Evolutionary conservation across 768 basidiomycete genomes (phyloP).

Genomic region (Boletus subparvulus): DNA sequence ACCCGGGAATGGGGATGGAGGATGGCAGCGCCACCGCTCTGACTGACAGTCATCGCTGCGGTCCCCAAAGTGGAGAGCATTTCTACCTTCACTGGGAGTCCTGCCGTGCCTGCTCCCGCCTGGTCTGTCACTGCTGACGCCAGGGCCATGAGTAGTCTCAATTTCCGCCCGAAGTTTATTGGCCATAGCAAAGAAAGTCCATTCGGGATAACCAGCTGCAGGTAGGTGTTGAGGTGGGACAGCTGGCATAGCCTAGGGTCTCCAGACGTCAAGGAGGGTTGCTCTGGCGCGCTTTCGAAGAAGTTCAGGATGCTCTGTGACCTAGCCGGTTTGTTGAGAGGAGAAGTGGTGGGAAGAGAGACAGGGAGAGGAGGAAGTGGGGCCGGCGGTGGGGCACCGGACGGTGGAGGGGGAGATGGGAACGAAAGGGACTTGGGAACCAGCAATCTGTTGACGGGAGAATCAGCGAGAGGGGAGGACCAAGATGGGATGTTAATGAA

Average conservation of each 20-base stretch:
- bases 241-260: slow-evolving; percentile 57
- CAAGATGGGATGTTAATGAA: slow-evolving; percentile 58
- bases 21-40: slow-evolving; percentile 27
- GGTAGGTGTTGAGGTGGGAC: slow-evolving; percentile 37
- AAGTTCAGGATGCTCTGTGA: slow-evolving; percentile 16
- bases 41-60: slow-evolving; percentile 18
- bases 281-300: slow-evolving; percentile 66
- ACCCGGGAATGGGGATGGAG: slow-evolving; percentile 23
- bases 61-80: slow-evolving; percentile 38
- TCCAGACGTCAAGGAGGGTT: slow-evolving; percentile 63
- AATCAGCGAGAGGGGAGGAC: slow-evolving; percentile 3
- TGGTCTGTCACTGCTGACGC: background rate
- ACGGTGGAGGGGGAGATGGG: slow-evolving; percentile 21
- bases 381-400: slow-evolving; percentile 26
- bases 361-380: slow-evolving; percentile 33
- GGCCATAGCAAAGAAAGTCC: slow-evolving; percentile 32
- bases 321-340: slow-evolving; percentile 14
- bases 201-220: slow-evolving; percentile 35
- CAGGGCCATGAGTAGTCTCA: slow-evolving; percentile 1
- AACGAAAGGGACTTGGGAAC: slow-evolving; percentile 35
- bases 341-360: slow-evolving; percentile 28
- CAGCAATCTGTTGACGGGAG: slow-evolving; percentile 20
- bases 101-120: slow-evolving; percentile 46
- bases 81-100: slow-evolving; percentile 43
- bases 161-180: slow-evolving; percentile 16